Conservation (phyloP, 495 filamentous ascomycete species). For the Friedmanniomyces simplex region DNA sequence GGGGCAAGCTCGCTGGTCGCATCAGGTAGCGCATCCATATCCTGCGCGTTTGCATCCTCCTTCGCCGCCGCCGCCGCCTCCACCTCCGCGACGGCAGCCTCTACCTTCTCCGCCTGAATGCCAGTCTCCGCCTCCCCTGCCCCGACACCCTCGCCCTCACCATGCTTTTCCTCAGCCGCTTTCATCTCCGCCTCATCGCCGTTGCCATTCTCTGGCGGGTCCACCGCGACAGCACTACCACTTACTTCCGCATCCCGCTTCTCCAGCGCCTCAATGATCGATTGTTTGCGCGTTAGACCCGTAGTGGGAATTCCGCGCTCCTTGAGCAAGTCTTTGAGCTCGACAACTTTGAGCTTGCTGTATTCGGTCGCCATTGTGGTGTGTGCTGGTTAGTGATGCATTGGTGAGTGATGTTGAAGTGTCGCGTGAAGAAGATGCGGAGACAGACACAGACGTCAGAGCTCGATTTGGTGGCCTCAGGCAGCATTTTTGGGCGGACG, state of each 20-base stretch:
- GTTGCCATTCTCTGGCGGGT: neutral
- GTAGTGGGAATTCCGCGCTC: constrained; percentile 31
- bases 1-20: too few species aligned
- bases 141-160: neutral
- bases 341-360: constrained; percentile 29
- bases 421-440: too few species aligned
- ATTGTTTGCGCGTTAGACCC: constrained; percentile 31
- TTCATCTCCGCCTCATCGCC: neutral
- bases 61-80: neutral
- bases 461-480: too few species aligned
- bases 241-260: constrained; percentile 20
- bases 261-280: constrained; percentile 31
- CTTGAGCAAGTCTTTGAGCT: constrained; percentile 28
- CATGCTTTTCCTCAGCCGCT: neutral
- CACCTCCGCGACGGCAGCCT: neutral
- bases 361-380: constrained; percentile 26
- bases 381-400: too few species aligned
- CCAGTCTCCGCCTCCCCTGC: neutral
- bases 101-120: neutral
- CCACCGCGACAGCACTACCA: constrained; percentile 2
- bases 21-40: neutral
- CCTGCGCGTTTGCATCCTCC: neutral
- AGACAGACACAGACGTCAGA: too few species aligned
- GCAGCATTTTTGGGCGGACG: neutral
- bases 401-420: too few species aligned